Conservation (phyloP, 192 early-diverging fungal genomes). For the Dissophora ornata region DNA sequence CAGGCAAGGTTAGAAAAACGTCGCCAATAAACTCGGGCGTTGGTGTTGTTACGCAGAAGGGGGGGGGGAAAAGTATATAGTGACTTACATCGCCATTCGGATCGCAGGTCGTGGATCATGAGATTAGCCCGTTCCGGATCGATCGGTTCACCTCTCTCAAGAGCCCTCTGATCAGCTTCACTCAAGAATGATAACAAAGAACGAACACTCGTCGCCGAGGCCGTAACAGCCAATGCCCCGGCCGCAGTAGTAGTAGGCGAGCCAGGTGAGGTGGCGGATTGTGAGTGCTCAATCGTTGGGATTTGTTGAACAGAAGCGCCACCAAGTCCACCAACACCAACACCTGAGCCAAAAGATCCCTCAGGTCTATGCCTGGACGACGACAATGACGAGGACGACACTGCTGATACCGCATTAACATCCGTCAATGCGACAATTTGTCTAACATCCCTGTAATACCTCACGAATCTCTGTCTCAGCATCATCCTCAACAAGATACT, state of each 20-base stretch:
- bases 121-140: slow-evolving; percentile 16
- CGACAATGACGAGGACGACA: neutral
- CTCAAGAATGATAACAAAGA: neutral
- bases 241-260: no score
- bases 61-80: no score
- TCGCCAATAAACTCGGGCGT: no score
- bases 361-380: neutral
- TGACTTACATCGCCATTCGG: slow-evolving; percentile 48
- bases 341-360: neutral
- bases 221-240: neutral
- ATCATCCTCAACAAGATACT: slow-evolving; percentile 31
- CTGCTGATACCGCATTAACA: neutral
- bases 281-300: slow-evolving; percentile 8
- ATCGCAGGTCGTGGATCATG: slow-evolving; percentile 26
- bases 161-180: slow-evolving; percentile 4
- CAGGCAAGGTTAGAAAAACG: neutral
- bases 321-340: neutral
- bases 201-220: neutral
- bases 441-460: slow-evolving; percentile 21
- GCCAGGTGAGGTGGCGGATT: no score
- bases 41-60: no score
- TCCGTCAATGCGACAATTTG: slow-evolving; percentile 13
- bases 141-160: slow-evolving; percentile 25
- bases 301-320: neutral
- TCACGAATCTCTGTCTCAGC: slow-evolving; percentile 40